Evolutionary conservation across 2,329 filamentous ascomycete species (phyloP).

Genomic region (Knoxdaviesia proteae): DNA sequence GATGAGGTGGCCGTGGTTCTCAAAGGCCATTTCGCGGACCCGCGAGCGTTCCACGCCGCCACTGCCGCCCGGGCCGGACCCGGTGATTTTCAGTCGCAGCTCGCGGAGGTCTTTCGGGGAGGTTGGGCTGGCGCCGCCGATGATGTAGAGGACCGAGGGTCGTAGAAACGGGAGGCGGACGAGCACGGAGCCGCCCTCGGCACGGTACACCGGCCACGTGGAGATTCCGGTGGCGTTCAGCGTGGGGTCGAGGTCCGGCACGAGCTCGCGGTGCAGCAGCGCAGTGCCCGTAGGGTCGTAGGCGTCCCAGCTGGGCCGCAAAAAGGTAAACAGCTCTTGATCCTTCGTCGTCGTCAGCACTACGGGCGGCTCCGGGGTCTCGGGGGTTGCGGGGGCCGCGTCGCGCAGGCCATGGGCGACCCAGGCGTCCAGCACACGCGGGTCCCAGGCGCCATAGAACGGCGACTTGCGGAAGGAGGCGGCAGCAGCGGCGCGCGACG

Average conservation of each 20-base stretch:
- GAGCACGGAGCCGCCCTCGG: slow-evolving; percentile 38
- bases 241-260: slow-evolving; percentile 23
- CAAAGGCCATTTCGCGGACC: slow-evolving; percentile 43
- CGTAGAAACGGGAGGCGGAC: slow-evolving; percentile 35
- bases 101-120: slow-evolving; percentile 26
- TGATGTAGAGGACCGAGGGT: slow-evolving; percentile 48
- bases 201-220: slow-evolving; percentile 41
- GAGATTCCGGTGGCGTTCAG: slow-evolving; percentile 12
- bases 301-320: slow-evolving; percentile 36
- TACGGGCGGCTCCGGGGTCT: slow-evolving; percentile 21
- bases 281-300: slow-evolving; percentile 15
- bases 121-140: slow-evolving; percentile 38
- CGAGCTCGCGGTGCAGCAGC: slow-evolving; percentile 17
- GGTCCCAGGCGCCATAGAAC: slow-evolving; percentile 60
- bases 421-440: slow-evolving; percentile 56
- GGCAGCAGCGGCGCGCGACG: slow-evolving; percentile 47
- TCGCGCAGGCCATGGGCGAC: slow-evolving; percentile 55
- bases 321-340: slow-evolving; percentile 62
- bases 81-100: slow-evolving; percentile 44
- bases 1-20: slow-evolving; percentile 55
- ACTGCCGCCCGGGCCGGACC: slow-evolving; percentile 44
- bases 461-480: slow-evolving; percentile 43
- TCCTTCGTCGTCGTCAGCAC: slow-evolving; percentile 69
- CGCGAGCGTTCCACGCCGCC: slow-evolving; percentile 41
- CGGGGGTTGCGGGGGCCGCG: slow-evolving; percentile 13